A percentile compares a stretch with the other conserved stretches of the same genome.
Evolutionary conservation across 345 rosid species (phyloP).

Genomic region (Draba incana): DNA sequence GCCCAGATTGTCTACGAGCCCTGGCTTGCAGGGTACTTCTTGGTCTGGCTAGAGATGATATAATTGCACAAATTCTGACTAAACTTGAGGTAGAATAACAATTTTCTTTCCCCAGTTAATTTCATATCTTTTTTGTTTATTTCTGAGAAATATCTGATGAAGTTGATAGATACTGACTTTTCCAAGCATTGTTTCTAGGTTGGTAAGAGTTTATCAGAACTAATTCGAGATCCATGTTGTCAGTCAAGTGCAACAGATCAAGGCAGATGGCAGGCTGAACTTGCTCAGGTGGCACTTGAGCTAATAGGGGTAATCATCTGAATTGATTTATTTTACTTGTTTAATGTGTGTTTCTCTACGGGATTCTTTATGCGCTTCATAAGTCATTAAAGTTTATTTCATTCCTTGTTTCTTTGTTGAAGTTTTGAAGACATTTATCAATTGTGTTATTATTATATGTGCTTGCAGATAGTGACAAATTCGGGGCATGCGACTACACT

Average conservation of each 20-base stretch:
- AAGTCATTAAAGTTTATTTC: slow-evolving; percentile 12
- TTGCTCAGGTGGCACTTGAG: slow-evolving; percentile 94
- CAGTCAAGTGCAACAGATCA: slow-evolving; percentile 82
- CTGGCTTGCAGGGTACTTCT: slow-evolving; percentile 93
- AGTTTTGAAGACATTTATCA: slow-evolving; percentile 14
- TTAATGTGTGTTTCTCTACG: not conserved
- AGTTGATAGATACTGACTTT: slow-evolving; percentile 25
- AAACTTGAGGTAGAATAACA: slow-evolving; percentile 79
- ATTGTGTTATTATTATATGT: slow-evolving; percentile 30
- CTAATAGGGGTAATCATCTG: slow-evolving; percentile 73
- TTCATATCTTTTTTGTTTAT: not conserved
- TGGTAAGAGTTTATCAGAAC: slow-evolving; percentile 93
- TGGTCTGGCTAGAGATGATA: slow-evolving; percentile 95
- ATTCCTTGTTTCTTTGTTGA: slow-evolving; percentile 12
- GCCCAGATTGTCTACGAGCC: slow-evolving; percentile 91
- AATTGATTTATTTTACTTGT: slow-evolving; percentile 10
- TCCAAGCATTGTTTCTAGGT: slow-evolving; percentile 54
- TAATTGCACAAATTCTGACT: slow-evolving; percentile 97
- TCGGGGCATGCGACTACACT: slow-evolving; percentile 91
- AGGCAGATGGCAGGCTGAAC: slow-evolving; percentile 94
- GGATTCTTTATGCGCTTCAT: slow-evolving; percentile 22
- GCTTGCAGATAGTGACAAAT: slow-evolving; percentile 85
- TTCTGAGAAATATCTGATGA: slow-evolving; percentile 25
- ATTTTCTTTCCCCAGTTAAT: slow-evolving; percentile 2
- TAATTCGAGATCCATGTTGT: slow-evolving; percentile 89